Evolutionary conservation across 441 rosid genomes (phyloP).

Genomic region (Eruca vesicaria): DNA sequence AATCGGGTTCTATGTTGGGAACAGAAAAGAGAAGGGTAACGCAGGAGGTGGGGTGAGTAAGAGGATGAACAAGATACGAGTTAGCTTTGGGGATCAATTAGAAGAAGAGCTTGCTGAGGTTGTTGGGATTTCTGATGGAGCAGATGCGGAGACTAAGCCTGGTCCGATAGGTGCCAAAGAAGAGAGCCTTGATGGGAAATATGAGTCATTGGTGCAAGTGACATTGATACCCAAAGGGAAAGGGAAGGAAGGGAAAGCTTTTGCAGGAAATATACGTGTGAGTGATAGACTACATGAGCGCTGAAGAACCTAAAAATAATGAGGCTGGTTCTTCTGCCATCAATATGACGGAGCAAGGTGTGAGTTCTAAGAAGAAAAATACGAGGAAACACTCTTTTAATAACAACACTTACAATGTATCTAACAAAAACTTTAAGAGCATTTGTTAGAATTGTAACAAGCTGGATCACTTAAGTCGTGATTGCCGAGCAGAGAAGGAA

Average conservation of each 20-base stretch:
- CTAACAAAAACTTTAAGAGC: too few relatives aligned
- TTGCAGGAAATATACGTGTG: constrained; percentile 45
- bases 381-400: too few relatives aligned
- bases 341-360: too few relatives aligned
- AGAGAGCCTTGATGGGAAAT: constrained; percentile 98
- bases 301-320: constrained; percentile 65
- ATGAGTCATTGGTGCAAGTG: constrained; percentile 80
- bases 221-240: constrained; percentile 82
- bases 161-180: constrained; percentile 94
- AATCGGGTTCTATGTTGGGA: constrained; percentile 29
- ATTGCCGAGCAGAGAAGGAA: too few relatives aligned
- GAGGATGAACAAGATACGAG: constrained; percentile 61
- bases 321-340: too few relatives aligned
- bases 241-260: constrained; percentile 51
- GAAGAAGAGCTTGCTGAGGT: constrained; percentile 92
- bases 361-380: too few relatives aligned
- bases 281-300: constrained; percentile 70
- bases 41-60: constrained; percentile 44
- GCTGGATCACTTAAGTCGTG: too few relatives aligned
- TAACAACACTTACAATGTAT: too few relatives aligned
- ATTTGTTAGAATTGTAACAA: too few relatives aligned
- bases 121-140: constrained; percentile 96
- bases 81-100: constrained; percentile 74
- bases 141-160: constrained; percentile 90
- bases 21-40: constrained; percentile 36